A percentile compares a stretch with the other conserved stretches of the same genome.
These are phyloP conservation scores for Clonostachys rosea DNA, from an alignment of 2,329 filamentous ascomycete genomes.

Conservation along the genomic window DNA sequence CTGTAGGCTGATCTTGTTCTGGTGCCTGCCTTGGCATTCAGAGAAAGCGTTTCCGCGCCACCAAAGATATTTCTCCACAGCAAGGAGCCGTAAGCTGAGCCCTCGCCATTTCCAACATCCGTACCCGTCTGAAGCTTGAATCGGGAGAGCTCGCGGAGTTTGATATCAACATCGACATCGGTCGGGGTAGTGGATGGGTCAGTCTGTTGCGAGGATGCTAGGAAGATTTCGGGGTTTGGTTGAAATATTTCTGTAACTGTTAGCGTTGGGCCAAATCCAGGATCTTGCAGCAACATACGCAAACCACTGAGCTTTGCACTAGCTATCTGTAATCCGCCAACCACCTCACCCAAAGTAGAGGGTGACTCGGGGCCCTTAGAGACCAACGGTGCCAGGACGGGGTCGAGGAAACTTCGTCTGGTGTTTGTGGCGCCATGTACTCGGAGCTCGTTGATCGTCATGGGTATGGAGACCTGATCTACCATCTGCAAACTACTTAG, in stretches of 20 bases:
- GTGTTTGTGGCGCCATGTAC: constrained; percentile 81
- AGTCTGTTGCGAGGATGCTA: constrained; percentile 61
- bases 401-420: constrained; percentile 77
- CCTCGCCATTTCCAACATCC: constrained; percentile 89
- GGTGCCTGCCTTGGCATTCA: constrained; percentile 86
- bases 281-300: constrained; percentile 46
- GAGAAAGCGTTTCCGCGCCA: constrained; percentile 81
- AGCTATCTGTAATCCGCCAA: constrained; percentile 65
- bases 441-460: constrained; percentile 80
- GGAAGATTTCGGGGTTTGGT: constrained; percentile 73
- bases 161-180: constrained; percentile 80
- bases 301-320: constrained; percentile 75
- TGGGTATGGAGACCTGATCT: constrained; percentile 80
- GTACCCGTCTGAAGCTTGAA: constrained; percentile 92
- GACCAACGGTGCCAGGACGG: constrained; percentile 74
- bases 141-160: constrained; percentile 75
- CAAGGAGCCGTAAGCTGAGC: constrained; percentile 85
- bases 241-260: constrained; percentile 74
- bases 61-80: constrained; percentile 91
- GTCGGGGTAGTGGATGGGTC: constrained; percentile 67
- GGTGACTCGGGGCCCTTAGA: constrained; percentile 59
- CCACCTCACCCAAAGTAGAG: constrained; percentile 76
- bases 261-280: not conserved
- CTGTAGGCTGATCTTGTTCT: constrained; percentile 90
- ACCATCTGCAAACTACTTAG: constrained; percentile 28